Conservation (phyloP, 2,329 filamentous ascomycete species). For the Colletotrichum camelliae region DNA sequence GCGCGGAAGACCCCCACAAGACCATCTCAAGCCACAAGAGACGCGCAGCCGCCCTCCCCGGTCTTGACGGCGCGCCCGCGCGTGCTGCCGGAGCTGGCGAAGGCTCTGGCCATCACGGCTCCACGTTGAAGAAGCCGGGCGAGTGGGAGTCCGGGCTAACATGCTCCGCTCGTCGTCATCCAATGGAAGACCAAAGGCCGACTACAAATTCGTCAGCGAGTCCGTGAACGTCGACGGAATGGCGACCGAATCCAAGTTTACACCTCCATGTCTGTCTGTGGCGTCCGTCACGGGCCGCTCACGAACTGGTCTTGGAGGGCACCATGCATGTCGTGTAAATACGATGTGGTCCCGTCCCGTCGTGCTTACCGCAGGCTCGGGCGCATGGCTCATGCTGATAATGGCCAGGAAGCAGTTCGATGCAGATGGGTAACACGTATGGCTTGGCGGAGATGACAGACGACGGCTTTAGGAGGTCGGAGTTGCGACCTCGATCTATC, state of each 20-base stretch:
- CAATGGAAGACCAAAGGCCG: not conserved
- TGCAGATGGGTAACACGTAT: not conserved
- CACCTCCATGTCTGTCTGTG: not conserved
- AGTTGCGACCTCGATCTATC: not conserved
- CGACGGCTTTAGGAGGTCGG: not conserved
- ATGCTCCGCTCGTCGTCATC: not conserved
- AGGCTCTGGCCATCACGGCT: not conserved
- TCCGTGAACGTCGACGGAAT: not conserved
- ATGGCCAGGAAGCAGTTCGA: not conserved
- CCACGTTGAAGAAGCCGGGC: not conserved
- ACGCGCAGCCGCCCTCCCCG: conserved; percentile 12
- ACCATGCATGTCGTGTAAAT: not conserved
- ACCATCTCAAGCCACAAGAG: conserved; percentile 7
- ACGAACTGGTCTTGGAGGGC: not conserved
- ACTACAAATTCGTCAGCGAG: not conserved
- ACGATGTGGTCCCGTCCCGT: not conserved
- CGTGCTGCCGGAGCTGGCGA: conserved; percentile 3
- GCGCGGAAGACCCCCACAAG: not conserved
- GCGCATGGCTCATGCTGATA: not conserved
- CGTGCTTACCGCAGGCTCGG: not conserved
- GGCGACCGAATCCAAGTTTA: not conserved
- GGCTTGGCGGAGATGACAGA: not conserved
- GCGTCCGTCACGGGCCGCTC: conserved; percentile 8
- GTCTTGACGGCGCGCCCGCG: not conserved
- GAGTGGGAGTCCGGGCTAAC: conserved; percentile 1